Percentiles rank a stretch among this genome's conserved stretches.
These are phyloP conservation scores for Carex sylvatica DNA, from an alignment of 202 grass and related monocot species.

Conservation along the genomic window DNA sequence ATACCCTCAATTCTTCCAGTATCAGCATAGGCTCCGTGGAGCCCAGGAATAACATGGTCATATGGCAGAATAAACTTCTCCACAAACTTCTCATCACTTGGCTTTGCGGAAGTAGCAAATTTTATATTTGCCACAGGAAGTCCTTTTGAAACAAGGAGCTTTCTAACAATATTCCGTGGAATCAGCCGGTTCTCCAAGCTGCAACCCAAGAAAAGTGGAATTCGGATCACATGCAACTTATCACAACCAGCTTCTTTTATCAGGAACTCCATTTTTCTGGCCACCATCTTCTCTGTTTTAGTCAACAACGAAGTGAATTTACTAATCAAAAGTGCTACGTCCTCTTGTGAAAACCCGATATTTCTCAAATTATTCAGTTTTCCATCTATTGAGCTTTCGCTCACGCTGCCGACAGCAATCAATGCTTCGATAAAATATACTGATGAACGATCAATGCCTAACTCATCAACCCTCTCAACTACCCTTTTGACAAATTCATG, in stretches of 20 bases:
- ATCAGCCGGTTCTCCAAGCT: constrained; percentile 19
- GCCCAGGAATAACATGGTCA: constrained; percentile 13
- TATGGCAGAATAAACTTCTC: constrained; percentile 21
- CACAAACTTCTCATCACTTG: constrained; percentile 18
- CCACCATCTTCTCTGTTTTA: not conserved
- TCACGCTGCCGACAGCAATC: not conserved
- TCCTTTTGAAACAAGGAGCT: not conserved
- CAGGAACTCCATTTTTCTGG: constrained; percentile 18
- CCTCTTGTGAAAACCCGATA: too few relatives aligned
- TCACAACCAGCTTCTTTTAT: constrained; percentile 19
- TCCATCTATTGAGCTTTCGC: not conserved
- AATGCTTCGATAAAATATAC: constrained; percentile 1
- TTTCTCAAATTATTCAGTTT: too few relatives aligned
- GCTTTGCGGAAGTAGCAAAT: not conserved
- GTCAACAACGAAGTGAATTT: too few relatives aligned
- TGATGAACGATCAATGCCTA: not conserved
- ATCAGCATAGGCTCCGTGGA: constrained; percentile 10
- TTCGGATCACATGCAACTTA: not conserved
- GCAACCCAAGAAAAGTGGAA: constrained; percentile 19
- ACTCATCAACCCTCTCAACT: too few relatives aligned
- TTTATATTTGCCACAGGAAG: not conserved
- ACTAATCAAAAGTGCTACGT: too few relatives aligned
- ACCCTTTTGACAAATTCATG: too few relatives aligned
- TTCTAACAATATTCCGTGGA: not conserved
- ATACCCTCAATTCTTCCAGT: not conserved